Conservation (phyloP, 305 asterid genomes). For the Plantago coronopus region DNA sequence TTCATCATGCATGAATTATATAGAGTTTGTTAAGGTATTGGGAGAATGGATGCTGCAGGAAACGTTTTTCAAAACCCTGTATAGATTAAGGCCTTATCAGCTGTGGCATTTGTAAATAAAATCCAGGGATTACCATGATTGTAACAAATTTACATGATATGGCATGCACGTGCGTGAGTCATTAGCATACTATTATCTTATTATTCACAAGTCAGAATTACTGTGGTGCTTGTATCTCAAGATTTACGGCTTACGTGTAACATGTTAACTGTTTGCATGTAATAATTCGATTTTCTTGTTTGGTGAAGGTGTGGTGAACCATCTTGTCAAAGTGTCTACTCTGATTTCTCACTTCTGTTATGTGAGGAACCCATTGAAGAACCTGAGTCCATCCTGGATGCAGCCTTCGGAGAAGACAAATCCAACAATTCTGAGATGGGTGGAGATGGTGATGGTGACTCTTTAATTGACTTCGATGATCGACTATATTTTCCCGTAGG, state of each 20-base stretch:
- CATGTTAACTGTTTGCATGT: slow-evolving; percentile 4
- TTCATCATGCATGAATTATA: too few relatives aligned
- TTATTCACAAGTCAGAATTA: too few relatives aligned
- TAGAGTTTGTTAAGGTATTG: too few relatives aligned
- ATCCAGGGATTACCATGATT: too few relatives aligned
- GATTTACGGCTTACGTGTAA: background rate
- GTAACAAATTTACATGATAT: too few relatives aligned
- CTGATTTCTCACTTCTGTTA: slow-evolving; percentile 62
- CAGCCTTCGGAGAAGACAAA: slow-evolving; percentile 49
- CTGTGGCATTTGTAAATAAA: too few relatives aligned
- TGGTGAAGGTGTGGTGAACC: slow-evolving; percentile 78
- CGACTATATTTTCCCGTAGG: slow-evolving; percentile 67
- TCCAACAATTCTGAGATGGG: slow-evolving; percentile 15
- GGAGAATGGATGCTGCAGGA: too few relatives aligned
- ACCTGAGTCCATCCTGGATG: slow-evolving; percentile 65
- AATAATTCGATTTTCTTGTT: background rate
- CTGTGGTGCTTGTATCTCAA: too few relatives aligned
- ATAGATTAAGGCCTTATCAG: too few relatives aligned
- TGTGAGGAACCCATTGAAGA: slow-evolving; percentile 68
- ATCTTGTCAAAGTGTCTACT: slow-evolving; percentile 70
- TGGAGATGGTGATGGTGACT: slow-evolving; percentile 39
- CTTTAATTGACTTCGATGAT: slow-evolving; percentile 59
- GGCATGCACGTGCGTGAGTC: too few relatives aligned
- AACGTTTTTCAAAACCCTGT: too few relatives aligned
- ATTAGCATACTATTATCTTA: too few relatives aligned